Evolutionary conservation across 768 basidiomycete species (phyloP).

Genomic region (Tricholoma matsutake): DNA sequence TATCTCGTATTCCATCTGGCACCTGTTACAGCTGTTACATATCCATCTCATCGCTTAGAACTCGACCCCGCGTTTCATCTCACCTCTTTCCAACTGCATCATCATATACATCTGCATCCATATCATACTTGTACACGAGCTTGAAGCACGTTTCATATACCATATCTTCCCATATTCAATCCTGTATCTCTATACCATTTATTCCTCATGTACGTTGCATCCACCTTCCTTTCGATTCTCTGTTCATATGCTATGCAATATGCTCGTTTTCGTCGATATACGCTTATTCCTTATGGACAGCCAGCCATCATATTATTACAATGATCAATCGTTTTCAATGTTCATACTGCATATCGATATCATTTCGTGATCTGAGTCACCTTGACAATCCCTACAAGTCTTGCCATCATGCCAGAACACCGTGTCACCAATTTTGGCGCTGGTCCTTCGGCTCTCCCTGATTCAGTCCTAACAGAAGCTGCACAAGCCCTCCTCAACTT

Average conservation of each 20-base stretch:
- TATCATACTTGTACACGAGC: not conserved
- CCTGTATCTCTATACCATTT: conserved; percentile 18
- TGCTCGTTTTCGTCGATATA: conserved; percentile 5
- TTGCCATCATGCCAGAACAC: conserved; percentile 33
- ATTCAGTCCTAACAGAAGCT: conserved; percentile 81
- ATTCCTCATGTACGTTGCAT: conserved; percentile 21
- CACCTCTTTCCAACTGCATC: not conserved
- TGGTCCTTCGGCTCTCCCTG: conserved; percentile 90
- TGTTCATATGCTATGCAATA: not conserved
- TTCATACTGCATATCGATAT: too few relatives aligned
- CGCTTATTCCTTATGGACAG: conserved; percentile 6
- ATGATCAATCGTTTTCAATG: too few relatives aligned
- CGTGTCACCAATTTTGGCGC: conserved; percentile 89
- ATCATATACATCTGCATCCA: not conserved
- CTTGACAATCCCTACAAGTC: too few relatives aligned
- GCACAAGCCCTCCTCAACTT: conserved; percentile 87
- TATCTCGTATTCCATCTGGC: not conserved
- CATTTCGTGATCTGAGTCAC: not conserved
- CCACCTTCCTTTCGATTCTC: conserved; percentile 5
- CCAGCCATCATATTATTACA: not conserved
- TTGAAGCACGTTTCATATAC: conserved; percentile 5
- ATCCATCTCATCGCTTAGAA: not conserved
- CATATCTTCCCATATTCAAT: not conserved
- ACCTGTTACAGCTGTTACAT: not conserved
- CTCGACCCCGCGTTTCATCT: not conserved